Base-by-base conservation (phyloP, 176 grass and related monocot species). In the Guadua angustifolia region DNA sequence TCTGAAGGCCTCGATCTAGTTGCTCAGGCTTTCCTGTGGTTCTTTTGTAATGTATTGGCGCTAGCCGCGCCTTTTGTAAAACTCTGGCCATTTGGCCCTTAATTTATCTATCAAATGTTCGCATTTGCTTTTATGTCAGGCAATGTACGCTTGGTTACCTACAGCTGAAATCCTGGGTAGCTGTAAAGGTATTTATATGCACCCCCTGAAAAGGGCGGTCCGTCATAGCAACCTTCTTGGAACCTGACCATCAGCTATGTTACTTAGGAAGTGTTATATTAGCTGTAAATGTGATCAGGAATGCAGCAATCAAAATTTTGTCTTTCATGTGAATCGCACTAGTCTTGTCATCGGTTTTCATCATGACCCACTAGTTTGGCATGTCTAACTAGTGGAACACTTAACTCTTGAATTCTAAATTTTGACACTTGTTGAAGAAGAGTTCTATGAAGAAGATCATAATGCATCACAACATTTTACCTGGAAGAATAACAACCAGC, bases 181-280 rank as follows among this genome's bases (percentile, higher is more conserved):
- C n/a, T n/a, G n/a, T n/a, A n/a, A n/a, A n/a, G n/a, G n/a, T n/a
- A n/a, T n/a, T n/a, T n/a, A n/a, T n/a, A n/a, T n/a, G n/a, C n/a
- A n/a, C n/a, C n/a, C n/a, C n/a, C n/a, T n/a, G n/a, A n/a, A n/a
- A n/a, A n/a, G n/a, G n/a, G n/a, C n/a, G n/a, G n/a, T n/a, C n/a
- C n/a, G n/a, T n/a, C n/a, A n/a, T n/a, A n/a, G n/a, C n/a, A 29
- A 29, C 29, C 86, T 92, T 89, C 81, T 88, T 78, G 92, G 90
- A 40, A 71, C 86, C 95, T 97, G 86, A 68, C 8, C 46, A 29
- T 29, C 29, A 29, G 12, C 9, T n/a, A 59, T 21, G 14, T 64
- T 65, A 46, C 6, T 12, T 12, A 29, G 14, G 25, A 44, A 52
- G 1, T 57, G 19, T 29, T 51, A 69, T 69, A 49, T 49, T 21